Percentiles rank a stretch among this genome's conserved stretches.
Conservation (phyloP, 148 eudicot species). For the Gaultheria prostrata region DNA sequence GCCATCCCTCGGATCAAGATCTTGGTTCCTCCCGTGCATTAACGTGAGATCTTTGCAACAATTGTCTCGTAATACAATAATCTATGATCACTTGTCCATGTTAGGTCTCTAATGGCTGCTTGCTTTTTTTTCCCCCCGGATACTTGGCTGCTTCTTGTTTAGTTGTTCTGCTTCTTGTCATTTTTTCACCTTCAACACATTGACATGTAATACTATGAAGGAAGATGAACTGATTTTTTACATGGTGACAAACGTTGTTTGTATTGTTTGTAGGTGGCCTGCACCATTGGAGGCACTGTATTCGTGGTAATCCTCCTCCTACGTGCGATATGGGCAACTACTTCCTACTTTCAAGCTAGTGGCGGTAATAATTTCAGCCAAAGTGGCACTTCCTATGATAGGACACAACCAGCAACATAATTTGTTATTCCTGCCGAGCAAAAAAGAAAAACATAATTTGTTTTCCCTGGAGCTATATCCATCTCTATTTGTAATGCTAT, state of each 20-base stretch:
- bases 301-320: constrained; percentile 23
- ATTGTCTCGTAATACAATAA: background rate
- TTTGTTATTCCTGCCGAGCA: background rate
- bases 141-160: background rate
- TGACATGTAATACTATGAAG: background rate
- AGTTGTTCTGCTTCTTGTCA: background rate
- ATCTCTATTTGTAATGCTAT: background rate
- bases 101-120: background rate
- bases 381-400: constrained; percentile 17
- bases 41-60: background rate
- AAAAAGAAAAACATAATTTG: background rate
- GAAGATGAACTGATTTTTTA: background rate
- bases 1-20: background rate
- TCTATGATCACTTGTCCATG: background rate
- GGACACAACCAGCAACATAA: constrained; percentile 20
- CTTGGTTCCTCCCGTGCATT: background rate
- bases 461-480: background rate
- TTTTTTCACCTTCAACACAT: background rate
- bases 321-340: constrained; percentile 20
- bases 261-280: constrained; percentile 24
- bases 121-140: background rate
- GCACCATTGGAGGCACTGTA: constrained; percentile 28
- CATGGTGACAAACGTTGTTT: constrained; percentile 2
- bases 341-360: constrained; percentile 19
- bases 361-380: constrained; percentile 13